A percentile compares a stretch with the other conserved stretches of the same genome.
phyloP scores from a whole-genome alignment of 164 flowering plant genomes.

The Macadamia integrifolia region DNA sequence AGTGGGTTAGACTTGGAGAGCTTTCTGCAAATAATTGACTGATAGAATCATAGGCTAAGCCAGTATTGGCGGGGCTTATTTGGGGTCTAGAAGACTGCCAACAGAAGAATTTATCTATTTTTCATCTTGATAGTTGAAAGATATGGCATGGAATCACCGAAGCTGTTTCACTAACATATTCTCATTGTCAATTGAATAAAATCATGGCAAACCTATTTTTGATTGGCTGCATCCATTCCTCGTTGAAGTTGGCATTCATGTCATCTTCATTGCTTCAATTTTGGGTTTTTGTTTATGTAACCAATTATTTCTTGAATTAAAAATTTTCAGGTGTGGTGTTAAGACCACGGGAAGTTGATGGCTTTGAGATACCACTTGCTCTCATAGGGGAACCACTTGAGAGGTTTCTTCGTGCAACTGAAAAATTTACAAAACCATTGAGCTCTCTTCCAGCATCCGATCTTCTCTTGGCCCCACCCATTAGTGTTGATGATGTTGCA shows the following conservation, averaged over 20 bases:
- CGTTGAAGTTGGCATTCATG: background rate
- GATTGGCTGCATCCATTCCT: too few species aligned
- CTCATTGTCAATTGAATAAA: too few species aligned
- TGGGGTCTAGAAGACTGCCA: too few species aligned
- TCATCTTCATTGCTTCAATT: background rate
- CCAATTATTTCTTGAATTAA: background rate
- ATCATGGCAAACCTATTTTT: too few species aligned
- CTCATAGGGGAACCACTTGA: slow-evolving; percentile 82
- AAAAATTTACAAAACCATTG: slow-evolving; percentile 64
- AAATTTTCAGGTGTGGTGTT: slow-evolving; percentile 67
- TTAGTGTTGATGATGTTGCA: slow-evolving; percentile 87
- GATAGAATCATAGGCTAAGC: too few species aligned
- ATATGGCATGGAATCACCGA: too few species aligned
- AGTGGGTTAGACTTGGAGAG: too few species aligned
- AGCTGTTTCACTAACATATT: too few species aligned
- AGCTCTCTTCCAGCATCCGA: slow-evolving; percentile 90
- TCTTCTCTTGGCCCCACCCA: slow-evolving; percentile 80
- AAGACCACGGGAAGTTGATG: slow-evolving; percentile 75
- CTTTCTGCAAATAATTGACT: too few species aligned
- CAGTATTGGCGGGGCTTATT: too few species aligned
- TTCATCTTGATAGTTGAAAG: too few species aligned
- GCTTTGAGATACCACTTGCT: slow-evolving; percentile 86
- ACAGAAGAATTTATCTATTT: too few species aligned
- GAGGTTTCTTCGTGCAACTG: slow-evolving; percentile 52
- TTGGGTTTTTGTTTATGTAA: background rate